A percentile compares a stretch with the other conserved stretches of the same genome.
Conservation (phyloP, 768 basidiomycete genomes). For the Naganishia kalamii region DNA sequence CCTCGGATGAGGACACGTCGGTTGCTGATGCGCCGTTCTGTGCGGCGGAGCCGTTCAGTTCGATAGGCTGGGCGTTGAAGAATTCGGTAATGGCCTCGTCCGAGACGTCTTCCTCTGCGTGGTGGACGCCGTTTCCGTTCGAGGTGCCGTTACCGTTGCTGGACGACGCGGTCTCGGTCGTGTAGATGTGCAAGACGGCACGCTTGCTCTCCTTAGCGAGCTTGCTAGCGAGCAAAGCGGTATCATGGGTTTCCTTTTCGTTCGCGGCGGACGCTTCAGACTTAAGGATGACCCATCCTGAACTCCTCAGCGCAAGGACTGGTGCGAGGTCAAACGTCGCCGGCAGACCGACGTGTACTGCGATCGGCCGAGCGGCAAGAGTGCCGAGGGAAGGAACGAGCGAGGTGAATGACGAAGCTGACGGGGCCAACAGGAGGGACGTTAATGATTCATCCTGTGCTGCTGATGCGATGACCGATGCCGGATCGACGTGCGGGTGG, state of each 20-base stretch:
- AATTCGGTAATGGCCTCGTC: constrained; percentile 24
- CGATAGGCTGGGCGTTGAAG: constrained; percentile 22
- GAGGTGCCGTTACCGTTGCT: constrained; percentile 25
- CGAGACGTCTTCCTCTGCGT: constrained; percentile 38
- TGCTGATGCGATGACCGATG: constrained; percentile 4
- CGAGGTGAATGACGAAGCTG: constrained; percentile 15
- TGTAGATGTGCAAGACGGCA: constrained; percentile 23
- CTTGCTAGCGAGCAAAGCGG: constrained; percentile 77
- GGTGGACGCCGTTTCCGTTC: constrained; percentile 26
- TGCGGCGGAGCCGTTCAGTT: constrained; percentile 11
- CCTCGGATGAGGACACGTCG: constrained; percentile 22
- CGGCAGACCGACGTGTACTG: constrained; percentile 26
- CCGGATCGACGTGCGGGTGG: constrained; percentile 22
- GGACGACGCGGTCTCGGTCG: constrained; percentile 3
- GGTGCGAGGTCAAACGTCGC: constrained; percentile 25
- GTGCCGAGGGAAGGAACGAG: constrained; percentile 27
- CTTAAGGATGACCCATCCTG: constrained; percentile 72
- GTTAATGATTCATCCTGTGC: constrained; percentile 14
- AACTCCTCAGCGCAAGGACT: constrained; percentile 67
- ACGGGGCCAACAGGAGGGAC: constrained; percentile 23
- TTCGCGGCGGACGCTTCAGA: constrained; percentile 55
- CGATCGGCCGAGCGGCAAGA: constrained; percentile 22
- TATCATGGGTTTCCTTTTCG: constrained; percentile 76
- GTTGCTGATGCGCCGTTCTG: constrained; percentile 21
- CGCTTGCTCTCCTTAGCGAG: constrained; percentile 55